Conservation (phyloP, 495 filamentous ascomycete genomes). For the Xylaria telfairii region DNA sequence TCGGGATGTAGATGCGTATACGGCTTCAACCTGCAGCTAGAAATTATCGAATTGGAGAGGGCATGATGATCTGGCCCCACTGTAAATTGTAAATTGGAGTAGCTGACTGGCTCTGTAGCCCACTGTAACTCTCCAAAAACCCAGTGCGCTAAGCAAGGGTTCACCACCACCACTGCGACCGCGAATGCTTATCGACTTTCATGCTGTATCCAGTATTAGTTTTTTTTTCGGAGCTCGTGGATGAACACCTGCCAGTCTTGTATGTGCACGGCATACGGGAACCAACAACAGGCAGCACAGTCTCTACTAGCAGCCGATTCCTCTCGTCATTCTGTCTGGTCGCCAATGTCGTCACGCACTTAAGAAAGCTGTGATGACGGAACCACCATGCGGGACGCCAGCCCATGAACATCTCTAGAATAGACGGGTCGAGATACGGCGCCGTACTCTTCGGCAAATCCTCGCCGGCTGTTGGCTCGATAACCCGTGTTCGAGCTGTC, state of each 20-base stretch:
- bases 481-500: conserved; percentile 22
- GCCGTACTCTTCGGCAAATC: conserved; percentile 50
- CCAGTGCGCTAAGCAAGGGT: conserved; percentile 10
- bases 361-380: conserved; percentile 48
- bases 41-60: conserved; percentile 27
- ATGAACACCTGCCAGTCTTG: background rate
- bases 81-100: conserved; percentile 20
- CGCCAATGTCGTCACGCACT: conserved; percentile 29
- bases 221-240: background rate
- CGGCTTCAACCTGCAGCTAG: conserved; percentile 5
- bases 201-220: background rate
- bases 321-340: conserved; percentile 17
- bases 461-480: conserved; percentile 34
- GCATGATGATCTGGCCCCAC: conserved; percentile 31
- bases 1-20: background rate
- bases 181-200: background rate
- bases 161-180: background rate
- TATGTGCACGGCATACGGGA: background rate
- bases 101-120: background rate
- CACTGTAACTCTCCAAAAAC: background rate
- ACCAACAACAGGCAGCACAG: background rate
- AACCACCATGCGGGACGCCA: conserved; percentile 53
- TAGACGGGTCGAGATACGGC: conserved; percentile 60
- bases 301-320: background rate
- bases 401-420: conserved; percentile 60